Percentiles rank a stretch among this genome's conserved stretches.
Conservation (phyloP, 2,329 filamentous ascomycete genomes). For the Aspergillus pseudonomiae region DNA sequence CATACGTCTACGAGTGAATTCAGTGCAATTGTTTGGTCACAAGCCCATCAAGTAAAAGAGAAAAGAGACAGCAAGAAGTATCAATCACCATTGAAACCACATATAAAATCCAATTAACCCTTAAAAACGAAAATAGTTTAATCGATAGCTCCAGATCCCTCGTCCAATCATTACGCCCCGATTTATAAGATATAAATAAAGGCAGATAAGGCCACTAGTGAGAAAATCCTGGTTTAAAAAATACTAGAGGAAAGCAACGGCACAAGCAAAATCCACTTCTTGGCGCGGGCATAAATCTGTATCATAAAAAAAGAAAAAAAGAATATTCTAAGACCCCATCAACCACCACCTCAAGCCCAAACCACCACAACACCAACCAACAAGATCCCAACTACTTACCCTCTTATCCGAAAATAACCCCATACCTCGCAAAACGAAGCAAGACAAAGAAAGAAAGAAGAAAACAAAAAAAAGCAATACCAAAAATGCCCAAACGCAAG, state of each 20-base stretch:
- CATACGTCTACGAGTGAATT: slow-evolving; percentile 36
- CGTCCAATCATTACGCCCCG: not conserved
- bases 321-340: not conserved
- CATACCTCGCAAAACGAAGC: not conserved
- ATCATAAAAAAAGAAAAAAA: not conserved
- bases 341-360: too few relatives aligned
- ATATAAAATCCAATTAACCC: not conserved
- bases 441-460: not conserved
- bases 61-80: not conserved
- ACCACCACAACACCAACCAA: not conserved
- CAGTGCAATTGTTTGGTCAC: slow-evolving; percentile 16
- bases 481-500: slow-evolving; percentile 47
- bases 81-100: not conserved
- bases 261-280: slow-evolving; percentile 8
- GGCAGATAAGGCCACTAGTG: not conserved
- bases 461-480: not conserved
- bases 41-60: not conserved
- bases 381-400: not conserved
- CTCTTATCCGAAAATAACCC: not conserved
- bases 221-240: not conserved
- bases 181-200: not conserved
- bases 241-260: not conserved
- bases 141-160: not conserved
- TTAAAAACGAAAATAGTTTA: not conserved
- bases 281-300: slow-evolving; percentile 8